Evolutionary conservation across 179 eudicot species (phyloP), one percentile per base, ranked within the genome.

Genomic region (Corrigiola litoralis): DNA sequence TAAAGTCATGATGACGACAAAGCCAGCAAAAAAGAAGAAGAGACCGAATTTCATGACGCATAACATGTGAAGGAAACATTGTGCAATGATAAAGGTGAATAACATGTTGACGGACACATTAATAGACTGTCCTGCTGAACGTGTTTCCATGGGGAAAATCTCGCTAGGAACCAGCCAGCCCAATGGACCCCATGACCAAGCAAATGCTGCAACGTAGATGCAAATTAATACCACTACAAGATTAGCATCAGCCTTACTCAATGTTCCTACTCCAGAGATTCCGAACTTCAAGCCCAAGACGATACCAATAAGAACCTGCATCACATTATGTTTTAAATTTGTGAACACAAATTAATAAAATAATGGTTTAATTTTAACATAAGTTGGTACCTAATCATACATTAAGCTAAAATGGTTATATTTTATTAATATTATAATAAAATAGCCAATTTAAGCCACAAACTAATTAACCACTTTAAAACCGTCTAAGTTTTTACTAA

Each of bases 141-240:
- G 24, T 1, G 62, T 73, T 58, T 73, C 77, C 20, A 73, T 1
- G 0, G 77, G 77, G 17, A 73, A 73, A 13, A 73, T 73, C 52
- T 73, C 77, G 21, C 67, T 59, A 0, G 77, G 67, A 0, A 66
- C 72, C 17, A 71, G 28, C 75, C 75, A 71, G 1, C 75, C 75
- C 8, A 71, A 16, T 3, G 75, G 75, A 25, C 75, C 75, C 75
- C 70, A 63, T 27, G 69, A 71, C 75, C 75, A 71, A 6, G 75
- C 75, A 27, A 63, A 71, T 17, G 75, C 69, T 0, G 58, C 49
- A 0, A 71, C 75, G 9, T 63, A 70, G 3, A 33, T 57, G 23
- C 74, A 70, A 1, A 63, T 31, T 3, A 70, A 9, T 3, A 33
- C 36, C n/a, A 70, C 68, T 0, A 70, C 42, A 0, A 63, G 20